These are phyloP conservation scores for Apiospora saccharicola DNA, from an alignment of 2,329 filamentous ascomycete genomes.

Conservation along the genomic window DNA sequence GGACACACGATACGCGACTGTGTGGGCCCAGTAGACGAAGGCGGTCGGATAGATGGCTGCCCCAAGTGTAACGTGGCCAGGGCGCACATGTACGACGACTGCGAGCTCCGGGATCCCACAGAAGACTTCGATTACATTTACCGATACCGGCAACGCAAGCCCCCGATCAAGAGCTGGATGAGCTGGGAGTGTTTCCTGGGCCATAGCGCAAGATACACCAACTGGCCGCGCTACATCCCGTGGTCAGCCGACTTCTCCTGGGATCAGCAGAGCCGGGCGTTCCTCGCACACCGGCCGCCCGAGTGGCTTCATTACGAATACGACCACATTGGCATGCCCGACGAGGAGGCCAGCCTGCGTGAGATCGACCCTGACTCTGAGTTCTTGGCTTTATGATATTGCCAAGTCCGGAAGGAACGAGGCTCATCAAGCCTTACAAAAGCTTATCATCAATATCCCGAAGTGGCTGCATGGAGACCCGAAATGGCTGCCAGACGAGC, in stretches of 20 bases:
- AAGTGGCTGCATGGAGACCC: not conserved
- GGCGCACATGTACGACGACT: conserved; percentile 25
- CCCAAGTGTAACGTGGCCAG: conserved; percentile 26
- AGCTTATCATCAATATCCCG: not conserved
- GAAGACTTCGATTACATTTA: conserved; percentile 27
- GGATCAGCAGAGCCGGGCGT: conserved; percentile 23
- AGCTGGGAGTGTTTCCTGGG: conserved; percentile 26
- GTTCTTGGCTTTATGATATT: conserved; percentile 22
- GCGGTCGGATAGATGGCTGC: conserved; percentile 26
- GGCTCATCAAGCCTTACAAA: not conserved
- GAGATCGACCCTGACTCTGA: conserved; percentile 27
- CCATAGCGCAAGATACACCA: not conserved
- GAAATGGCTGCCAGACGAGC: not conserved
- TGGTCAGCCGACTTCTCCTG: conserved; percentile 26
- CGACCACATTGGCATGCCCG: conserved; percentile 24
- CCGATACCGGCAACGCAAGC: conserved; percentile 26
- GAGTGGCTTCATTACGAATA: conserved; percentile 28
- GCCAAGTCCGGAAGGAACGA: not conserved
- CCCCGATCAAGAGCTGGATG: conserved; percentile 25
- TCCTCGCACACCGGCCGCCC: conserved; percentile 19
- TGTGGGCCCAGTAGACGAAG: conserved; percentile 26
- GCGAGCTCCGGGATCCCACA: not conserved
- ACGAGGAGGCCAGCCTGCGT: conserved; percentile 19
- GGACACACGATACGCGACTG: conserved; percentile 27
- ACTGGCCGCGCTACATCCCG: conserved; percentile 27